Evolutionary conservation across 148 eudicot genomes (phyloP).

Genomic region (Rhododendron williamsianum): DNA sequence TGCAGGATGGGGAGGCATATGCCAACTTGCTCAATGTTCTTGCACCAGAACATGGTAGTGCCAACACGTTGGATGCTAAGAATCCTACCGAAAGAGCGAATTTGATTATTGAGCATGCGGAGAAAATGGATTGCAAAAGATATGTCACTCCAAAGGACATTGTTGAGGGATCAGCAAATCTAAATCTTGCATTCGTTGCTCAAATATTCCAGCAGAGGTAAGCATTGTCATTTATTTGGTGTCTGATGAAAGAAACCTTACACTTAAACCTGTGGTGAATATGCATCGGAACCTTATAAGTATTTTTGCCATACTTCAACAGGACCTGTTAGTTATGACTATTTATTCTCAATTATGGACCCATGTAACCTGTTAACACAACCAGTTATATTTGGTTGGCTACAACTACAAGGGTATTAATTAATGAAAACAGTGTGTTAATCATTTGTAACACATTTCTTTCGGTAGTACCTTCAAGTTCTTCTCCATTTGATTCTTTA

Average conservation of each 20-base stretch:
- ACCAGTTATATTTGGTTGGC: not conserved
- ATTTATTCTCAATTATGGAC: not conserved
- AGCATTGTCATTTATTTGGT: constrained; percentile 4
- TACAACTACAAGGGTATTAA: not conserved
- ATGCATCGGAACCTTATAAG: not conserved
- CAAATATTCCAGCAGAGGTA: constrained; percentile 83
- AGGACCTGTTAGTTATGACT: not conserved
- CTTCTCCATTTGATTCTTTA: not conserved
- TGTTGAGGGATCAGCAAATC: constrained; percentile 70
- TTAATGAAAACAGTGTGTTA: not conserved
- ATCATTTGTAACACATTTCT: not conserved
- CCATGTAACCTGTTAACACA: not conserved
- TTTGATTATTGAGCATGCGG: constrained; percentile 77
- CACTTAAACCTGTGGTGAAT: not conserved
- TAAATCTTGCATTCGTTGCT: constrained; percentile 86
- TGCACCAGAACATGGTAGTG: constrained; percentile 68
- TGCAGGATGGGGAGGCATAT: constrained; percentile 89
- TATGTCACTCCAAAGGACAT: constrained; percentile 79
- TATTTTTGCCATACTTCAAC: not conserved
- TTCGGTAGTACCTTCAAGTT: not conserved
- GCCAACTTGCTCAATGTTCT: constrained; percentile 85
- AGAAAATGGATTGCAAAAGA: constrained; percentile 64
- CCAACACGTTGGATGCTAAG: constrained; percentile 40
- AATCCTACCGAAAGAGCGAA: constrained; percentile 76
- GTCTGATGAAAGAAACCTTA: not conserved